Base-by-base conservation (phyloP, 352 stramenopile species). In the Pythium periplocum region DNA sequence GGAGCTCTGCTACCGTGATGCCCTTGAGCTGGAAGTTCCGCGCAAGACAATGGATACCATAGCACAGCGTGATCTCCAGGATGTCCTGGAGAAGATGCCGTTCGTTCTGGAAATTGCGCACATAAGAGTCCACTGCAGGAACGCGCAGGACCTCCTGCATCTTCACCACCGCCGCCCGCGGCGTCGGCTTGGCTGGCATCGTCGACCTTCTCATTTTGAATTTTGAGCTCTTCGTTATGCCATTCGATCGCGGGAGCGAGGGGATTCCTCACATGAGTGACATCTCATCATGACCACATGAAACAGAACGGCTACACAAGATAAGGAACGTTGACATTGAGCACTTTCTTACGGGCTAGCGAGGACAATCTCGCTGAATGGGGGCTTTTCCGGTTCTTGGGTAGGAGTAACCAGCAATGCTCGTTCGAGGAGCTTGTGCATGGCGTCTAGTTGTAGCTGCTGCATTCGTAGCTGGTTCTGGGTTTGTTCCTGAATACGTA, bases 51-150 rank as follows among this genome's bases (percentile, higher is more conserved):
- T 78, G 64, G 45, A 87, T 68, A 36, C 80, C 80, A 41, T 91
- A 91, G 67, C 75, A 85, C 33, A 89, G 68, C 31, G 73, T 78
- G 30, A 89, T 61, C 59, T 87, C 78, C 6, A 91, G 66, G 2
- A 91, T 66, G 50, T 91, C 75, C 54, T 79, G 64, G 43, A 79
- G 64, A 4, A 62, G 66, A 26, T 63, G 33, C 36, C 58, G 68
- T 57, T 86, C 77, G 54, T 53, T 52, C 35, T 71, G 53, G 51
- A 89, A 91, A 66, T 91, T 91, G 48, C 70, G 75, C 56, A 89
- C 46, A 55, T 69, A 90, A 42, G 77, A 80, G 48, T 86, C 75
- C 40, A 90, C 68, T 0, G 80, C 73, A 11, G 39, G 52, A 35
- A 57, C 41, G 54, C 60, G 54, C 40, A 67, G 50, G 35, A 67